Evolutionary conservation across 2,329 filamentous ascomycete species (phyloP).

Genomic region (Aspergillus phoenicis): DNA sequence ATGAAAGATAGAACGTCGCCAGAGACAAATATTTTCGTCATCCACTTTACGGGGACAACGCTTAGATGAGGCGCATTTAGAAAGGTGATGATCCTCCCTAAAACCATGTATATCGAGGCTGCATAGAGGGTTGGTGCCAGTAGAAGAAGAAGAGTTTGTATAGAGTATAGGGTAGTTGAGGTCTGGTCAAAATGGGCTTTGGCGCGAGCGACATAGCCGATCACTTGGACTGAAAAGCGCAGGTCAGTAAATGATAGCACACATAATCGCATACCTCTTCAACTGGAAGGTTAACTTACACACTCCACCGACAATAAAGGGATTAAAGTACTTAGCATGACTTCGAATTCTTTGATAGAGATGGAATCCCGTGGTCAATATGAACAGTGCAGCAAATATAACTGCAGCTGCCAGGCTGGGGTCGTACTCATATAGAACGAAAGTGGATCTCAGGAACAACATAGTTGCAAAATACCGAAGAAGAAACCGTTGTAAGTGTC

Average conservation of each 20-base stretch:
- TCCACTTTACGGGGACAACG: neutral
- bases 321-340: constrained; percentile 17
- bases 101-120: neutral
- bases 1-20: constrained; percentile 7
- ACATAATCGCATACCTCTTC: neutral
- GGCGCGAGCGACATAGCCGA: constrained; percentile 5
- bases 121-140: constrained; percentile 10
- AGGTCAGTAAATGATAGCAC: neutral
- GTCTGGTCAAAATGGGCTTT: neutral
- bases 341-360: constrained; percentile 16
- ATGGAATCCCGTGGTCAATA: constrained; percentile 12
- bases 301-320: constrained; percentile 21
- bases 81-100: neutral
- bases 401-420: constrained; percentile 30
- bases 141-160: constrained; percentile 7
- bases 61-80: neutral
- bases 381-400: constrained; percentile 26
- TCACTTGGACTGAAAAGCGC: constrained; percentile 1
- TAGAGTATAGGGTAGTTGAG: neutral
- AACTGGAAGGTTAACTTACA: constrained; percentile 14
- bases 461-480: too few species aligned
- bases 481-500: neutral
- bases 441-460: neutral
- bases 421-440: constrained; percentile 25
- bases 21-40: constrained; percentile 7